phyloP scores from a whole-genome alignment of 2,329 filamentous ascomycete species.

The Chrysoporthe deuterocubensis region DNA sequence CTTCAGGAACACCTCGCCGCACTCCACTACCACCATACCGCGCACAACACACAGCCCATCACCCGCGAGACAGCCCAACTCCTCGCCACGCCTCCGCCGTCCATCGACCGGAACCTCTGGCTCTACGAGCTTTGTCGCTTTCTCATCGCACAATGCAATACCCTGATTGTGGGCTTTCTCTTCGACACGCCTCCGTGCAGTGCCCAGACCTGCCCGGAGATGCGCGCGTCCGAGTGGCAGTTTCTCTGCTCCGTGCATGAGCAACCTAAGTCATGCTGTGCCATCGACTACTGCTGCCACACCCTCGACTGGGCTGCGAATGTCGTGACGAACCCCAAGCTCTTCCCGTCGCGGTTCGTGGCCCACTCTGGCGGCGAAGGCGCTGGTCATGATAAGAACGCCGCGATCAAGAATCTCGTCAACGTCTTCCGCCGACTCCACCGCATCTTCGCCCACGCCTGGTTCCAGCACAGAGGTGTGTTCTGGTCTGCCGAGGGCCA shows the following conservation, averaged over 20 bases:
- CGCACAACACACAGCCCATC: slow-evolving; percentile 70
- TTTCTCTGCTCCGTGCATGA: slow-evolving; percentile 98
- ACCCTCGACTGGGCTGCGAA: slow-evolving; percentile 98
- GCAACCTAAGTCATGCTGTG: slow-evolving; percentile 93
- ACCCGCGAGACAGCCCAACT: slow-evolving; percentile 74
- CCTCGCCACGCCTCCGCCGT: slow-evolving; percentile 78
- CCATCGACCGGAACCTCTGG: slow-evolving; percentile 88
- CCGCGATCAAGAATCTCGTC: slow-evolving; percentile 80
- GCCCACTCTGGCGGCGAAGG: slow-evolving; percentile 58
- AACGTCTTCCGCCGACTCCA: slow-evolving; percentile 96
- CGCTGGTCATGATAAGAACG: slow-evolving; percentile 63
- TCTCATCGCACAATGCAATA: slow-evolving; percentile 92
- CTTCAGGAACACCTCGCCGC: slow-evolving; percentile 96
- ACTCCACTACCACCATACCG: slow-evolving; percentile 81
- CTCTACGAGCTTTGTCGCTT: slow-evolving; percentile 98
- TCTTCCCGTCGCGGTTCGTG: slow-evolving; percentile 85
- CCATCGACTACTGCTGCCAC: slow-evolving; percentile 98
- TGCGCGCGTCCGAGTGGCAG: slow-evolving; percentile 99
- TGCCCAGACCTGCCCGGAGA: slow-evolving; percentile 87
- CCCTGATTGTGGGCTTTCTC: slow-evolving; percentile 89
- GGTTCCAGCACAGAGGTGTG: slow-evolving; percentile 94
- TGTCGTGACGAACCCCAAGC: slow-evolving; percentile 89
- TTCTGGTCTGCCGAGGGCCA: slow-evolving; percentile 93
- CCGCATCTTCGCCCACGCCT: slow-evolving; percentile 96
- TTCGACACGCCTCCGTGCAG: slow-evolving; percentile 90